These are phyloP conservation scores for Psilocybe azurescens DNA, from an alignment of 768 basidiomycete genomes.

Conservation along the genomic window DNA sequence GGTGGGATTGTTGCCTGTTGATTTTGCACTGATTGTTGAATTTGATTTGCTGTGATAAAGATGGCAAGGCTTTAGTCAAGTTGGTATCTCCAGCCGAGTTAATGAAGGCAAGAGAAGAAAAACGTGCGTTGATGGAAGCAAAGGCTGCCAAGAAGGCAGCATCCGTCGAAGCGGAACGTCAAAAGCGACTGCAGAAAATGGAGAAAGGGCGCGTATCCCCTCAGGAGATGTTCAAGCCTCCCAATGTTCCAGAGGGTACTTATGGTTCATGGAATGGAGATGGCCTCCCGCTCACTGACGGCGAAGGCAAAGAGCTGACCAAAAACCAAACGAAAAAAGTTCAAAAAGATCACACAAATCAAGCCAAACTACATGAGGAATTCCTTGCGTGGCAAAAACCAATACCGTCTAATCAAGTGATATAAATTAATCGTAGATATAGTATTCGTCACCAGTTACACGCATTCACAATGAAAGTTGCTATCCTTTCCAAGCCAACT, in stretches of 20 bases:
- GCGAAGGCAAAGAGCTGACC: conserved; percentile 81
- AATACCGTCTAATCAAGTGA: neutral
- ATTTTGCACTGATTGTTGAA: neutral
- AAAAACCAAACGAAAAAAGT: conserved; percentile 83
- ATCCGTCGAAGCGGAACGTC: conserved; percentile 62
- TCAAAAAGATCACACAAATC: conserved; percentile 72
- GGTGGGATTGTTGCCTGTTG: conserved; percentile 49
- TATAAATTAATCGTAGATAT: conserved; percentile 3
- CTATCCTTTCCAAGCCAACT: conserved; percentile 77
- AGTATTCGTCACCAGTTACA: conserved; percentile 63
- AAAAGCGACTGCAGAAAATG: conserved; percentile 77
- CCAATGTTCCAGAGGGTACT: conserved; percentile 70
- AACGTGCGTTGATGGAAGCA: conserved; percentile 72
- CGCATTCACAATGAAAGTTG: conserved; percentile 60
- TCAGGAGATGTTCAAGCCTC: conserved; percentile 82
- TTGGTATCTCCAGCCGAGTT: conserved; percentile 84
- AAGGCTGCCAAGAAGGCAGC: conserved; percentile 85
- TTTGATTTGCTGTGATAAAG: conserved; percentile 41
- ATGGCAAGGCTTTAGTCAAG: conserved; percentile 95
- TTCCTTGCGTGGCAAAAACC: conserved; percentile 56
- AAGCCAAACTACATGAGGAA: conserved; percentile 83
- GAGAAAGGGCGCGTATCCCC: conserved; percentile 84
- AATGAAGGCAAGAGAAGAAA: conserved; percentile 87
- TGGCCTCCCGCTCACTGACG: conserved; percentile 87
- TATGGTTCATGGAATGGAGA: conserved; percentile 86